A percentile compares a stretch with the other conserved stretches of the same genome.
These are phyloP conservation scores for Pichia sp. DNA, from an alignment of 1,139 yeast species.

Conservation along the genomic window DNA sequence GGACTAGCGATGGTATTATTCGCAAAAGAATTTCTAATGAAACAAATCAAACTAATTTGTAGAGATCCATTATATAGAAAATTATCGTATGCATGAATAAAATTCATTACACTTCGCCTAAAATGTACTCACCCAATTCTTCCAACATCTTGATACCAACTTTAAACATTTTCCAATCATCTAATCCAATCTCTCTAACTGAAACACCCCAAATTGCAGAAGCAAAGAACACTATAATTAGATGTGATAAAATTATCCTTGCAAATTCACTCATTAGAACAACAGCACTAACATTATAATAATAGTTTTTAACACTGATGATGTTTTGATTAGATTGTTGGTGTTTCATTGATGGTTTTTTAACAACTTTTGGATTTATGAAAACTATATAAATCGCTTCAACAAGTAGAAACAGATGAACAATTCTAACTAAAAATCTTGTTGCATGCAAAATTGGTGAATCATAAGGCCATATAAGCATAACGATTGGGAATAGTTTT, in stretches of 20 bases:
- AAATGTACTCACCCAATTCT: constrained; percentile 15
- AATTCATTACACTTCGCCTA: constrained; percentile 10
- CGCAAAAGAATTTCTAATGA: constrained; percentile 41
- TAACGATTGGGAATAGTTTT: constrained; percentile 82
- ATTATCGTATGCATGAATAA: too few species aligned
- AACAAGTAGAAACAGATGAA: constrained; percentile 26
- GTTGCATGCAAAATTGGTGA: constrained; percentile 41
- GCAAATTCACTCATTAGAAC: constrained; percentile 22
- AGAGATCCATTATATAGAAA: too few species aligned
- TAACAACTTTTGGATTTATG: constrained; percentile 4
- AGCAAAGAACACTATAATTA: constrained; percentile 12
- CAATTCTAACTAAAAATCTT: constrained; percentile 25
- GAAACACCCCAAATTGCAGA: constrained; percentile 17
- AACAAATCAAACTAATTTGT: constrained; percentile 9
- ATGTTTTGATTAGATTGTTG: neutral
- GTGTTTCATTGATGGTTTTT: neutral
- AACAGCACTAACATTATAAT: constrained; percentile 23
- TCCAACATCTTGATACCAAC: constrained; percentile 18
- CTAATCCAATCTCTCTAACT: constrained; percentile 18
- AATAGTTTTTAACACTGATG: constrained; percentile 15
- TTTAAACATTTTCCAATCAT: constrained; percentile 24
- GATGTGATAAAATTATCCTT: constrained; percentile 17
- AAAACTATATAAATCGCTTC: constrained; percentile 28
- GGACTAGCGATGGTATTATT: constrained; percentile 53
- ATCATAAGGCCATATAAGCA: constrained; percentile 96